Conservation (phyloP, 768 basidiomycete genomes). For the Naganishia friedmannii region DNA sequence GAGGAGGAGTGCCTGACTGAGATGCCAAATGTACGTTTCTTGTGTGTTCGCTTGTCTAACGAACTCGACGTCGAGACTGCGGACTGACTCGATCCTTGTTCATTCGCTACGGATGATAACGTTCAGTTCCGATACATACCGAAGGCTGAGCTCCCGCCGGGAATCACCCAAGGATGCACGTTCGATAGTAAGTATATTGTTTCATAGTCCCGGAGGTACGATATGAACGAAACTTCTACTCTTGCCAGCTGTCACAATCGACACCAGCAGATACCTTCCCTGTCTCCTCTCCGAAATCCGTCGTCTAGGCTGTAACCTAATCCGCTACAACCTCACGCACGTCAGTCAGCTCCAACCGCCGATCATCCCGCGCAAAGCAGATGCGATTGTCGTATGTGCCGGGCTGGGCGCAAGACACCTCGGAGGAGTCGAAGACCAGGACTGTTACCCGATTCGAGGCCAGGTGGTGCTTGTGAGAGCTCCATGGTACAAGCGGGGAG, state of each 20-base stretch:
- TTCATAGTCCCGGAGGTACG: no score
- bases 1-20: conserved; percentile 44
- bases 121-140: conserved; percentile 18
- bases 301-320: conserved; percentile 36
- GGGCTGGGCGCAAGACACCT: conserved; percentile 48
- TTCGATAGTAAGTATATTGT: conserved; percentile 24
- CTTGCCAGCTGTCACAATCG: conserved; percentile 53
- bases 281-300: conserved; percentile 39
- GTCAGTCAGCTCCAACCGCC: conserved; percentile 35
- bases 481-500: conserved; percentile 48
- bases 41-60: not conserved
- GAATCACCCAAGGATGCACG: conserved; percentile 20
- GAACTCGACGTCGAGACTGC: no score
- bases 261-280: conserved; percentile 45
- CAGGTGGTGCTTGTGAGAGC: conserved; percentile 46
- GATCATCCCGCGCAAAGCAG: conserved; percentile 10
- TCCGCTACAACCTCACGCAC: conserved; percentile 37
- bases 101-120: no score
- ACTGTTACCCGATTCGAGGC: conserved; percentile 49
- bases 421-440: conserved; percentile 42
- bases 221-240: conserved; percentile 30
- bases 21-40: conserved; percentile 49
- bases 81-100: no score
- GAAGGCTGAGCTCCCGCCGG: conserved; percentile 1
- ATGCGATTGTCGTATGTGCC: conserved; percentile 25